phyloP scores from a whole-genome alignment of 768 basidiomycete genomes.

The Pleurotus ostreatus region DNA sequence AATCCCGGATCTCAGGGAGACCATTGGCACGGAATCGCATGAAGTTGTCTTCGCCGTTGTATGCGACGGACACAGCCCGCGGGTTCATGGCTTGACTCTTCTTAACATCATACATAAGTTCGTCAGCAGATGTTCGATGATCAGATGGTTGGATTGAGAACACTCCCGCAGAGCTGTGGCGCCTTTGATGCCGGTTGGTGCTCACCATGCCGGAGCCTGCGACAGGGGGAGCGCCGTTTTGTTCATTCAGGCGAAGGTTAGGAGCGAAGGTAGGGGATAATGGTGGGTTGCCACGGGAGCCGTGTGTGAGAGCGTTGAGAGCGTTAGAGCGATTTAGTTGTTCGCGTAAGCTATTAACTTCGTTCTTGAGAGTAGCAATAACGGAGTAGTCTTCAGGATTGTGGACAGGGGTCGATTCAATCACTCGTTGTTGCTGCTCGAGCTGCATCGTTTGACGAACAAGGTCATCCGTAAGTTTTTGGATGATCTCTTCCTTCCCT shows the following conservation, averaged over 20 bases:
- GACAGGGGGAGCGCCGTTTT: constrained; percentile 40
- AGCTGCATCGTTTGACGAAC: constrained; percentile 68
- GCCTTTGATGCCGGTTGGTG: constrained; percentile 60
- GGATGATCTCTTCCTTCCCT: constrained; percentile 84
- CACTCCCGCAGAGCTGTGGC: constrained; percentile 85
- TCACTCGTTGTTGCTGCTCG: constrained; percentile 68
- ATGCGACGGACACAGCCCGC: constrained; percentile 86
- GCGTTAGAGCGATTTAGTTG: constrained; percentile 96
- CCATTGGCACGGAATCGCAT: constrained; percentile 62
- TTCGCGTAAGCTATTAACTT: constrained; percentile 89
- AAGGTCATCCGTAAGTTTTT: constrained; percentile 77
- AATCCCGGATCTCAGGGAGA: constrained; percentile 65
- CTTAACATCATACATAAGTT: constrained; percentile 71
- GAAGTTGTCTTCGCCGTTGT: constrained; percentile 75
- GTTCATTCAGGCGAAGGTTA: constrained; percentile 52
- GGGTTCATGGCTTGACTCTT: constrained; percentile 68
- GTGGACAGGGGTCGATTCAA: constrained; percentile 60
- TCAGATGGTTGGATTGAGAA: constrained; percentile 58
- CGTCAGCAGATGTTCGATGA: constrained; percentile 72
- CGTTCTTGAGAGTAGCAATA: constrained; percentile 85
- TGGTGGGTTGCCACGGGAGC: constrained; percentile 65
- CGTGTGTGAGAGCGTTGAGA: constrained; percentile 79
- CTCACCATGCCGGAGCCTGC: neutral
- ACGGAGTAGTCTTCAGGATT: constrained; percentile 83
- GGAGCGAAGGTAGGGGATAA: constrained; percentile 87